These are phyloP conservation scores for Diaporthe ampelina DNA, from an alignment of 2,329 filamentous ascomycete species.

Conservation along the genomic window DNA sequence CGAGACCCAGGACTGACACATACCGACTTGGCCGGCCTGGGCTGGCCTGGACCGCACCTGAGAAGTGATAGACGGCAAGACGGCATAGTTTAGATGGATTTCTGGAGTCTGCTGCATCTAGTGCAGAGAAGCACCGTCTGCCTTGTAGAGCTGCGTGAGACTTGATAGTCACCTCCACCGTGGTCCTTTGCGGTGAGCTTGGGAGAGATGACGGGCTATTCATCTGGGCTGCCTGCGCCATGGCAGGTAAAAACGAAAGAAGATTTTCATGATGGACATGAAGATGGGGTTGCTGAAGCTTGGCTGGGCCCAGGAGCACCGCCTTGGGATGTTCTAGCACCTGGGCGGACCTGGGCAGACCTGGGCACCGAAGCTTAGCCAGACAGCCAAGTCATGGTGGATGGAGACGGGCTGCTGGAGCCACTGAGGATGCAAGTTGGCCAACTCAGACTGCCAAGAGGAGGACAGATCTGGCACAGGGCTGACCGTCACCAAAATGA, in stretches of 20 bases:
- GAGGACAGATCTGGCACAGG: background rate
- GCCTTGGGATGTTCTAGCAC: background rate
- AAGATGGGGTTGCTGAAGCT: slow-evolving; percentile 12
- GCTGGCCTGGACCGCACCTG: background rate
- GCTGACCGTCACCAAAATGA: background rate
- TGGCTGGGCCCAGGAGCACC: background rate
- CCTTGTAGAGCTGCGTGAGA: background rate
- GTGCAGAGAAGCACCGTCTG: background rate
- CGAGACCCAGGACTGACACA: slow-evolving; percentile 5
- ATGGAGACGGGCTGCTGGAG: background rate
- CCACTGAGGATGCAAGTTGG: background rate
- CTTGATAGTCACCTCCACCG: background rate
- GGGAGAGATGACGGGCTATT: background rate
- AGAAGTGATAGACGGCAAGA: background rate
- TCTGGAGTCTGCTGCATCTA: background rate
- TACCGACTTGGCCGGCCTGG: background rate
- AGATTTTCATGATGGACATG: background rate
- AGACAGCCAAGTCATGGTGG: slow-evolving; percentile 20
- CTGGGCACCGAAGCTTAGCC: slow-evolving; percentile 30
- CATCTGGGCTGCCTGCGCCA: background rate
- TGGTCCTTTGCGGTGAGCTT: background rate
- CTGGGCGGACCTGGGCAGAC: slow-evolving; percentile 19
- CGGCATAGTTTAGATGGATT: background rate
- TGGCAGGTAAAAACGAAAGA: background rate
- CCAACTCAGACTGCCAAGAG: background rate